Base-by-base conservation (phyloP, 2,329 filamentous ascomycete species). In the Corinectria fuckeliana region DNA sequence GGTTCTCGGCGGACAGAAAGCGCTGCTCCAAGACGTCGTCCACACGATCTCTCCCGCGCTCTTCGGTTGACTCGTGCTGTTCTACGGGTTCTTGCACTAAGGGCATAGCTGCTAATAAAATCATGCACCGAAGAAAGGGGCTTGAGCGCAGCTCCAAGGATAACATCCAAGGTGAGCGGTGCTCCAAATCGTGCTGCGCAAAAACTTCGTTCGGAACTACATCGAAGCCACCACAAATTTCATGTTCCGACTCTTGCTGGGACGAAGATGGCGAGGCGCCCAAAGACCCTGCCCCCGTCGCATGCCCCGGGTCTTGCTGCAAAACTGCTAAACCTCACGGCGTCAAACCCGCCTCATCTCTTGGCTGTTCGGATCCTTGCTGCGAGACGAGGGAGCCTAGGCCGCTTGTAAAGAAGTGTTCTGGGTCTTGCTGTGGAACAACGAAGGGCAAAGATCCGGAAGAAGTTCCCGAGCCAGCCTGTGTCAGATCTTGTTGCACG, bases 61-160 rank as follows among this genome's bases (percentile, higher is more conserved):
- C 56, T 21, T 73, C 72, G 10, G 48, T 62, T 3, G 71, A 71
- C 44, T 72, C 72, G 0, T 72, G 70, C 60, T 69, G 71, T 44
- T 58, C 55, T 13, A 68, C 45, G 3, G 58, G 62, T 14, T 47
- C 50, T 9, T 54, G 32, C n/a, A 54, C 55, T 7, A 60, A 65
- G 39, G 38, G 59, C 2, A 50, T 56, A 9, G 58, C 60, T 23
- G 57, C 26, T 1, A 44, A 63, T 50, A 64, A 62, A 20, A 54
- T 50, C 14, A 41, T 60, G 38, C 56, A 49, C 9, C 38, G 58
- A 3, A 59, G 58, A 47, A 69, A 63, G 25, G 16, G 45, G 8
- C 10, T 28, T 5, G 25, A 10, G 4, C 42, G 42, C 25, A 20
- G n/a, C 32, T 67, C 62, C 10, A 34, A 23, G 7, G 59, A 61